Evolutionary conservation across 2,329 filamentous ascomycete genomes (phyloP), one percentile per base, ranked within the genome.

Genomic region (Xylaria sp.): DNA sequence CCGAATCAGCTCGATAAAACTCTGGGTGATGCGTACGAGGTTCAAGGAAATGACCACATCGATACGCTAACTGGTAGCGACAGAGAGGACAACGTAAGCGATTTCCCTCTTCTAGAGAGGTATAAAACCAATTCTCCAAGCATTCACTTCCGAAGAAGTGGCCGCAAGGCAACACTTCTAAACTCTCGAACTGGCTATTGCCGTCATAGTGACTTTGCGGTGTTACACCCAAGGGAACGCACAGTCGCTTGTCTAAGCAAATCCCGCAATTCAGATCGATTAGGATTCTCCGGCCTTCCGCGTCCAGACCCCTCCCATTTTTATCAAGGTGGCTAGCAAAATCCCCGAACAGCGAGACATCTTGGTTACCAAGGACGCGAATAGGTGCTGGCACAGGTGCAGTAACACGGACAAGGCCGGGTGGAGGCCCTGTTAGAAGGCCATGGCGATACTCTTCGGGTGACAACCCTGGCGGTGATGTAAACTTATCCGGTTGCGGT

Each of bases 71-170:
- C 4, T 17, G 6, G 23, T 52, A 62, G 1, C 70, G 65, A 5
- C 71, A 72, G 0, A 67, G 3, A 0, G 71, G 67, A 23, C 71
- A 72, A n/a, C n/a, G 7, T n/a, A 14, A 0, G 19, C 42, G 3
- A n/a, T 1, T n/a, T 15, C 17, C 15, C 0, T 21, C 1, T 11
- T 11, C 11, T n/a, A n/a, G n/a, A n/a, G n/a, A n/a, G n/a, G n/a
- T n/a, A n/a, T n/a, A n/a, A n/a, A n/a, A n/a, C n/a, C n/a, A n/a
- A n/a, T n/a, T n/a, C n/a, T n/a, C n/a, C n/a, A n/a, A n/a, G n/a
- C n/a, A n/a, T n/a, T n/a, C n/a, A n/a, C n/a, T n/a, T 2, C 70
- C 68, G 28, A 70, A 66, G 17, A 65, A 66, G 21, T 72, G 71
- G 0, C 70, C 70, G 21, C 71, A 72, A 0, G 71, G 70, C 1